Evolutionary conservation across 495 filamentous ascomycete genomes (phyloP).

Genomic region (Rhypophila decipiens): DNA sequence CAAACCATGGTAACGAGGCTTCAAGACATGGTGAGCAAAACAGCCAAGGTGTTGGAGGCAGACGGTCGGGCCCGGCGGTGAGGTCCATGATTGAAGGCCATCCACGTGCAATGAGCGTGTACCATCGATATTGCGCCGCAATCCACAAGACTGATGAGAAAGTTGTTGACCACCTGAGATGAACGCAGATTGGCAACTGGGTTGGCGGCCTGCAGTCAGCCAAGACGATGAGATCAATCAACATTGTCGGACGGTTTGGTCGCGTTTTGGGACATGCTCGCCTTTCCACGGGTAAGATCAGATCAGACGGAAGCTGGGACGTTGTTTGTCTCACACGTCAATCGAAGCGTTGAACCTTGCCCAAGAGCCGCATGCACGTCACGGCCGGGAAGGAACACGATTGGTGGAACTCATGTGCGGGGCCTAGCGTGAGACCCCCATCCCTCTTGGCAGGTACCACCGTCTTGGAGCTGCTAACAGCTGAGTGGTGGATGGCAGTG

Average conservation of each 20-base stretch:
- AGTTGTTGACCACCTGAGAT: no score
- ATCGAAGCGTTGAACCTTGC: constrained; percentile 3
- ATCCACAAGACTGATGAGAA: no score
- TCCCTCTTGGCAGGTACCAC: background rate
- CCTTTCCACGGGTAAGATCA: constrained; percentile 8
- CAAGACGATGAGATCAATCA: background rate
- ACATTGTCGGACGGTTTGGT: background rate
- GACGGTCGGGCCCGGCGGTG: background rate
- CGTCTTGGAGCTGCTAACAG: no score
- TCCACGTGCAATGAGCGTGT: no score
- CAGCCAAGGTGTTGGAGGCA: background rate
- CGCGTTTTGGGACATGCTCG: constrained; percentile 12
- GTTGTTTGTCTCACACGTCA: constrained; percentile 18
- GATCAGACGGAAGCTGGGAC: constrained; percentile 33
- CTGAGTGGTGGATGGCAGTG: no score
- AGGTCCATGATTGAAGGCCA: no score
- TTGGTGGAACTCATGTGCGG: background rate
- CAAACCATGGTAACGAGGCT: background rate
- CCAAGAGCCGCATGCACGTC: constrained; percentile 23
- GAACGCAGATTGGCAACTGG: background rate
- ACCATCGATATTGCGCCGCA: no score
- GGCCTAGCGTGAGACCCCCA: background rate
- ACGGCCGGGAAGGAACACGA: background rate
- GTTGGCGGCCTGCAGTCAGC: background rate
- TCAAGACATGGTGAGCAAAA: no score